Conservation (phyloP, 192 early-diverging fungal genomes). For the Lunasporangiospora selenospora region DNA sequence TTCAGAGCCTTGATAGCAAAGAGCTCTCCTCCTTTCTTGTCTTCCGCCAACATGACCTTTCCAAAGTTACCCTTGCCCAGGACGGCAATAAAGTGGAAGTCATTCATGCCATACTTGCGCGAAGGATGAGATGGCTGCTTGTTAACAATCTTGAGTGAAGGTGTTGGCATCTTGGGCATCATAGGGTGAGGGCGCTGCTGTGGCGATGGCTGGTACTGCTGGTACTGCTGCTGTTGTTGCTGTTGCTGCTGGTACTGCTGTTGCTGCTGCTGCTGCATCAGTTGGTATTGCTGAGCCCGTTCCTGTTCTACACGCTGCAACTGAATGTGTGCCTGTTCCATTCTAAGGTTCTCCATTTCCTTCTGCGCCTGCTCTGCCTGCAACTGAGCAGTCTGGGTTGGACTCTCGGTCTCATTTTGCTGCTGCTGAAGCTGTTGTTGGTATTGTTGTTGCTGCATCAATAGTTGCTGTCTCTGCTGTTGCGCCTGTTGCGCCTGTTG, state of each 20-base stretch:
- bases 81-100: conserved; percentile 94
- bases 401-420: conserved; percentile 17
- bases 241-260: too few relatives aligned
- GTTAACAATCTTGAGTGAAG: conserved; percentile 40
- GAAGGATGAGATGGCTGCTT: conserved; percentile 8
- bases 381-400: conserved; percentile 24
- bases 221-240: conserved; percentile 26
- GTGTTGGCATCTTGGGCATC: conserved; percentile 37
- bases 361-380: conserved; percentile 12
- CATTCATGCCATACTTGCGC: conserved; percentile 81
- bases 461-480: conserved; percentile 11
- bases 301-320: conserved; percentile 39
- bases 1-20: conserved; percentile 99
- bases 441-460: conserved; percentile 33
- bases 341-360: conserved; percentile 15
- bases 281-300: conserved; percentile 16
- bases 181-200: conserved; percentile 24
- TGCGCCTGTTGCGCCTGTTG: conserved; percentile 8
- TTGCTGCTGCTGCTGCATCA: conserved; percentile 5
- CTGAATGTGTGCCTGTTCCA: conserved; percentile 41
- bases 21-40: conserved; percentile 79
- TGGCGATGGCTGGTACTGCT: conserved; percentile 13
- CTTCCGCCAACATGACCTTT: conserved; percentile 98
- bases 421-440: conserved; percentile 44
- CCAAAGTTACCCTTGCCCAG: conserved; percentile 99